These are phyloP conservation scores for Cardamine chenopodiifolia DNA, from an alignment of 345 rosid species.

Conservation along the genomic window DNA sequence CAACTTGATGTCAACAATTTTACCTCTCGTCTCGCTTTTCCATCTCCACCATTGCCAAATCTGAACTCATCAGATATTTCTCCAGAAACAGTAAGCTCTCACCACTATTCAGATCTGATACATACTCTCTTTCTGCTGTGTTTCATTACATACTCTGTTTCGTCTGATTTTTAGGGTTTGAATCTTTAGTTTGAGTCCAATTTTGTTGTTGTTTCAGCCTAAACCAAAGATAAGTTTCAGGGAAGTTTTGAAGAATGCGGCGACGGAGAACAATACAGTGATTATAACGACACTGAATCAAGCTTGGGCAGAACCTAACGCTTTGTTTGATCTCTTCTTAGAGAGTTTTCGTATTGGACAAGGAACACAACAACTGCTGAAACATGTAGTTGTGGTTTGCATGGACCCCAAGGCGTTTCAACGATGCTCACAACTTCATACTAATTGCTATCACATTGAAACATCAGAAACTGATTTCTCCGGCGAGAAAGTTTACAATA, in stretches of 20 bases:
- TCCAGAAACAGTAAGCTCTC: conserved; percentile 31
- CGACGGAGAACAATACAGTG: conserved; percentile 53
- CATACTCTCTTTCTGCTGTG: conserved; percentile 10
- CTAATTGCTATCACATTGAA: conserved; percentile 48
- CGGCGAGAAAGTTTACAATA: conserved; percentile 59
- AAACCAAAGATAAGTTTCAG: conserved; percentile 28
- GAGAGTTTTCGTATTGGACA: conserved; percentile 61
- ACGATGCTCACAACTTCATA: conserved; percentile 52
- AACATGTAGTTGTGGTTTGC: conserved; percentile 58
- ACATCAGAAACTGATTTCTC: conserved; percentile 49
- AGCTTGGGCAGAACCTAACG: conserved; percentile 71
- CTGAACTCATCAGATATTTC: conserved; percentile 19
- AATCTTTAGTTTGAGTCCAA: neutral
- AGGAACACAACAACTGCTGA: conserved; percentile 49
- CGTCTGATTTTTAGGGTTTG: neutral
- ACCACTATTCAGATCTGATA: conserved; percentile 12
- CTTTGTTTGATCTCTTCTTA: conserved; percentile 65
- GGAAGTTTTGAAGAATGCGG: conserved; percentile 30
- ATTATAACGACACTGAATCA: conserved; percentile 64
- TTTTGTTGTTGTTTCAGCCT: conserved; percentile 28
- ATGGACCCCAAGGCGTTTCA: conserved; percentile 58
- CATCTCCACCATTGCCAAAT: conserved; percentile 21
- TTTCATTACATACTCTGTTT: conserved; percentile 13
- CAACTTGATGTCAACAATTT: conserved; percentile 22
- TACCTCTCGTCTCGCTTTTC: conserved; percentile 22